Evolutionary conservation across 306 rosid genomes (phyloP).

Genomic region (Trichosanthes truncata): DNA sequence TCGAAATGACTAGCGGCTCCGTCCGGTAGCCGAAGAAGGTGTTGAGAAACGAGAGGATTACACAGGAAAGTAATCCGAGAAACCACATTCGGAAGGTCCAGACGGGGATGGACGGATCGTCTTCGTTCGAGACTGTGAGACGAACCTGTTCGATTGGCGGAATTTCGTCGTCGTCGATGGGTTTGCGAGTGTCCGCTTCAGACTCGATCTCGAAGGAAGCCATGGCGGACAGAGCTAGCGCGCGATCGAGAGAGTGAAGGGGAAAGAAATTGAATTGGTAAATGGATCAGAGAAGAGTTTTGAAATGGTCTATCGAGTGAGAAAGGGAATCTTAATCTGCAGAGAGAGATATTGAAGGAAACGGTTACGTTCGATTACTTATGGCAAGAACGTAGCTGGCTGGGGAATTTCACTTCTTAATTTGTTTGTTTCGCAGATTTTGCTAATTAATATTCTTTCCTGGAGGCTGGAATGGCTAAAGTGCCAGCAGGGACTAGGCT

Average conservation of each 20-base stretch:
- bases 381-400: background rate
- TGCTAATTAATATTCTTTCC: background rate
- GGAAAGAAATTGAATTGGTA: background rate
- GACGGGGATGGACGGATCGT: constrained; percentile 51
- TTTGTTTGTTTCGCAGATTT: background rate
- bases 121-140: constrained; percentile 50
- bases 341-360: background rate
- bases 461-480: no score
- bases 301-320: background rate
- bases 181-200: background rate
- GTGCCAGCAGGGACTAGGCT: background rate
- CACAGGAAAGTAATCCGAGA: constrained; percentile 49
- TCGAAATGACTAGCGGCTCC: constrained; percentile 50
- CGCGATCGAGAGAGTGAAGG: background rate
- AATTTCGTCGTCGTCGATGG: constrained; percentile 21
- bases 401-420: background rate
- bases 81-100: constrained; percentile 96
- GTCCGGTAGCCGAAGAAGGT: constrained; percentile 73
- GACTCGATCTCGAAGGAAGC: background rate
- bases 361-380: background rate
- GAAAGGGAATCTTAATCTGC: background rate
- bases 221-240: background rate
- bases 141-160: constrained; percentile 74
- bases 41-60: constrained; percentile 64
- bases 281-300: background rate